Evolutionary conservation across 176 grass and related monocot genomes (phyloP), one percentile per base, ranked within the genome.

Genomic region (Carex cristatella): DNA sequence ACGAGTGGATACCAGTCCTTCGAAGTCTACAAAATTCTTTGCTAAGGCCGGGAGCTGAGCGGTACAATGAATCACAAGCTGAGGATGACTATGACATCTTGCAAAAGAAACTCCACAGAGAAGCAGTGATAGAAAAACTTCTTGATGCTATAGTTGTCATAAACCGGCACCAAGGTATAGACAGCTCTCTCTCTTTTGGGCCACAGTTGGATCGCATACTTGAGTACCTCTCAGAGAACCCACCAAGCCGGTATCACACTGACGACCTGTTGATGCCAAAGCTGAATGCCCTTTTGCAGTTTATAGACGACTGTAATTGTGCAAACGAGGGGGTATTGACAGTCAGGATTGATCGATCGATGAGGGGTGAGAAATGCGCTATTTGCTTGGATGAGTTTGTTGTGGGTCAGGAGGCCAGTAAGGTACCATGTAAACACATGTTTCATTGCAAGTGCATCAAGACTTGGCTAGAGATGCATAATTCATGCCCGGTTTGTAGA

Each of bases 401-500:
- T 65, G 81, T 48, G 7, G 90, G 94, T 23, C 79, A 70, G 49
- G 90, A 87, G 53, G 94, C 83, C 4, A 86, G 78, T 79, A 83
- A 97, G 87, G 91, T 97, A 90, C 90, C 90, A 3, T 97, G 94
- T 81, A 88, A 84, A 69, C 94, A 97, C 88, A 59, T 77, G 32
- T 97, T 94, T 84, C 94, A 97, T 87, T 56, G 72, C 37, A 38
- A 15, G 6, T 97, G 94, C 86, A 91, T 97, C 84, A 11, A 92
- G 70, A 87, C 88, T 68, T 97, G 94, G 94, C 92, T 97, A 44
- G 90, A 89, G 44, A 31, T 88, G 83, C 90, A 97, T 55, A 93
- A 88, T 71, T 94, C 92, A 10, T 97, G 92, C 84, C 94, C 94
- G 14, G 87, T 94, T 64, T 97, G 94, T 80, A 86, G 94, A 75